These are phyloP conservation scores for Desmodesmus armatus DNA, from an alignment of 139 green algal genomes.

Conservation along the genomic window DNA sequence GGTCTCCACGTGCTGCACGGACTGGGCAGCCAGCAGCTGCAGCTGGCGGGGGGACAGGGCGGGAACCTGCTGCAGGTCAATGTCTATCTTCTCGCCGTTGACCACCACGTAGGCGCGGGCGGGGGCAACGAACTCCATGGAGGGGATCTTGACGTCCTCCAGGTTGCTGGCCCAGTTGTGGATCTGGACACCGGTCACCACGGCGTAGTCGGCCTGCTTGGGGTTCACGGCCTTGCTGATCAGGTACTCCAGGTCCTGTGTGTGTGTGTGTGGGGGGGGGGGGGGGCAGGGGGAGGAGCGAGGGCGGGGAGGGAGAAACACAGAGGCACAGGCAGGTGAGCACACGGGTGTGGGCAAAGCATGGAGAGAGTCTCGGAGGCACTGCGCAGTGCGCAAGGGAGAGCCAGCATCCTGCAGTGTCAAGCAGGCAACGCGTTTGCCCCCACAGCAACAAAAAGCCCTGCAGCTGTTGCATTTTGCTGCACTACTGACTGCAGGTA, in stretches of 20 bases:
- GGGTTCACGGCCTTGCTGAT: conserved; percentile 85
- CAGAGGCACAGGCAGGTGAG: not conserved
- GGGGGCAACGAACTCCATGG: conserved; percentile 80
- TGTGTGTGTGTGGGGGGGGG: not conserved
- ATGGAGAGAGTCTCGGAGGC: no score
- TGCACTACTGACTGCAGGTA: not conserved
- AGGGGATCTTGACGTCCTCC: conserved; percentile 51
- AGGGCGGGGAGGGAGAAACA: not conserved
- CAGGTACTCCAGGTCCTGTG: conserved; percentile 89
- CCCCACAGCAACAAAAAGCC: no score
- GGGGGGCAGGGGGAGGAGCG: not conserved
- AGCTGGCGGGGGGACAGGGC: conserved; percentile 62
- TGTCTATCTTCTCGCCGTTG: conserved; percentile 75
- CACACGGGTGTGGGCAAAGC: not conserved
- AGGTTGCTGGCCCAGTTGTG: conserved; percentile 83
- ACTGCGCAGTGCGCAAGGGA: no score
- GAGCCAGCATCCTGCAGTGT: no score
- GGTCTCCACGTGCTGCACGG: conserved; percentile 33
- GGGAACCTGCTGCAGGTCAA: conserved; percentile 73
- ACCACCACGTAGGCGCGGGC: conserved; percentile 79
- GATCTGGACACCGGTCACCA: conserved; percentile 90
- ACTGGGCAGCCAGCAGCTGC: conserved; percentile 50
- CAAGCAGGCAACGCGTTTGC: no score
- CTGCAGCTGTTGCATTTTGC: no score
- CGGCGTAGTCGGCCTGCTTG: conserved; percentile 87